Conservation (phyloP, 768 basidiomycete genomes). For the Suillus weaverae region DNA sequence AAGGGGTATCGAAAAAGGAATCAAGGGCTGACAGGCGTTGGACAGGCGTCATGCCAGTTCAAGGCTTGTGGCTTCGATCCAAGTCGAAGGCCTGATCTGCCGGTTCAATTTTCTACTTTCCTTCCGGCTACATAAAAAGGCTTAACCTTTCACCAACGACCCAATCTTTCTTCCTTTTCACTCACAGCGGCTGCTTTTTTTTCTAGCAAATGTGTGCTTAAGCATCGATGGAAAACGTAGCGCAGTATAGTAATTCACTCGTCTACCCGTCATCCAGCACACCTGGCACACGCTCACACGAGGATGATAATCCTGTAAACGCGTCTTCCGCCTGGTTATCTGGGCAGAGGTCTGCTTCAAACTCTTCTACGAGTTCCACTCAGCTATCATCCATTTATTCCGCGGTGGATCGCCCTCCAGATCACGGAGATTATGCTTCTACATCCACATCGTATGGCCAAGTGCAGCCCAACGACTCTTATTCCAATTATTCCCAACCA, state of each 20-base stretch:
- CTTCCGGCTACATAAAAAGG: constrained; percentile 30
- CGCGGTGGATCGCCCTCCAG: constrained; percentile 40
- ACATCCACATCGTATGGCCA: constrained; percentile 24
- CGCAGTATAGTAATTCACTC: constrained; percentile 32
- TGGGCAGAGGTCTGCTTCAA: constrained; percentile 15
- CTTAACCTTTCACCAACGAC: constrained; percentile 24
- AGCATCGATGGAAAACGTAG: constrained; percentile 39
- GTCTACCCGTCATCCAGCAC: constrained; percentile 32
- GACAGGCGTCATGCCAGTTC: background rate
- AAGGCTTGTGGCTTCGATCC: constrained; percentile 6
- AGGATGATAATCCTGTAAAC: constrained; percentile 25
- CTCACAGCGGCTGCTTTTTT: constrained; percentile 18
- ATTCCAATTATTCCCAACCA: constrained; percentile 29
- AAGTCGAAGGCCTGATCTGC: constrained; percentile 7
- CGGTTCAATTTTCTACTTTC: constrained; percentile 10
- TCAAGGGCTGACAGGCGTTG: constrained; percentile 12
- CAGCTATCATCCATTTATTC: constrained; percentile 36
- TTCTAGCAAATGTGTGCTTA: constrained; percentile 33
- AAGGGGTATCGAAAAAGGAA: constrained; percentile 13
- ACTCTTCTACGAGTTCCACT: constrained; percentile 19
- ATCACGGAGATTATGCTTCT: constrained; percentile 37
- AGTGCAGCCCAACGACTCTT: constrained; percentile 26
- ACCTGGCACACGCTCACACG: constrained; percentile 23
- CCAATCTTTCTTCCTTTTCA: constrained; percentile 32
- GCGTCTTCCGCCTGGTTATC: constrained; percentile 31